Base-by-base conservation (phyloP, 2,329 filamentous ascomycete species). In the Periglandula ipomoeae region DNA sequence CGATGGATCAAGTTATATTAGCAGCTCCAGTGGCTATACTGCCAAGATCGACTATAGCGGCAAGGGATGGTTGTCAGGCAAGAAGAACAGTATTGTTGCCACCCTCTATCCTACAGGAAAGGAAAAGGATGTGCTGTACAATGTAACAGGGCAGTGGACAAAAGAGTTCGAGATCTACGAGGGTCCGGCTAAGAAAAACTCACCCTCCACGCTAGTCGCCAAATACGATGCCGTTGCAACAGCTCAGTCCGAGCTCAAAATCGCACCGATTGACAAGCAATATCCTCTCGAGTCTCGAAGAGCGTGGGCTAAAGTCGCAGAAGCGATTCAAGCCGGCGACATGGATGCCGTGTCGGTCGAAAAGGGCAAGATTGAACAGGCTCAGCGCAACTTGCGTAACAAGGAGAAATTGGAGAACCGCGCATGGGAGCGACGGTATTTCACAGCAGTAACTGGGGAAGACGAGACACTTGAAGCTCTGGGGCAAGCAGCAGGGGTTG, bases 1-100 rank as follows among this genome's bases (percentile, higher is more conserved):
- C 39, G 89, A 95, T 61, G 84, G 85, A 59, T 80, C 78, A 52
- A 89, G 86, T 57, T 88, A 86, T 69, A 96, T 98, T 59, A 80
- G 82, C 49, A 93, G 88, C 55, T 93, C 85, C 22, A 85, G 84
- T 2, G 91, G 93, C 47, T 96, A 85, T 70, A 85, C 89, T 4
- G 80, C 88, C 55, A 90, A 89, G 70, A 87, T 97, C 60, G 89
- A 95, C 64, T 98, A 95, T 72, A 86, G 82, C 52, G 90, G 91
- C 60, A 91, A 89, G 65, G 91, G 91, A 50, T 98, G 91, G 91
- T 69, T 98, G 9, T 89, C 85, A 41, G 93, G 91, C 56, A 95
- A 95, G 76, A 96, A 95, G 74, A 97, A 97, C 71, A 86, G 78
- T 49, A 89, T 97, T 64, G 81, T 74, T 11, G 91, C 89, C 13